Evolutionary conservation across 2,329 filamentous ascomycete genomes (phyloP), one percentile per base, ranked within the genome.

Genomic region (Passalora sequoiae): DNA sequence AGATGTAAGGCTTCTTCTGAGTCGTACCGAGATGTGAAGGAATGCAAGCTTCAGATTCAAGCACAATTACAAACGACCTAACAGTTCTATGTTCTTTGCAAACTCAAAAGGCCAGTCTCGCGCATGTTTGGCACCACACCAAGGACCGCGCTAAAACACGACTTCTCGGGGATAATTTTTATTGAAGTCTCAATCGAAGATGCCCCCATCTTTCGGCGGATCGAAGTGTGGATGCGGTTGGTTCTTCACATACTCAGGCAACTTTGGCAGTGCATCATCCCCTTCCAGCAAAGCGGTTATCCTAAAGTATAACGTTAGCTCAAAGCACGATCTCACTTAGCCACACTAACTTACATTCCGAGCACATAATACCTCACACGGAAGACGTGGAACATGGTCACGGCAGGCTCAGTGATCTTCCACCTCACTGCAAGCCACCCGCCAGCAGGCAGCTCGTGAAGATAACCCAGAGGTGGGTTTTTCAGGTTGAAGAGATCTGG

Each of bases 341-440:
- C 8, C 4, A 19, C 4, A 3, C 15, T 22, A 12, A 53, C 45
- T 43, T 47, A 49, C 50, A 53, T 53, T 9, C 50, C 52, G 27
- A 51, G 43, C 3, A 55, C 48, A 13, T 49, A 50, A 31, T 55
- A 46, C 29, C 38, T 46, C 21, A 50, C 52, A 2, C 38, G 32
- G 20, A 49, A 51, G 3, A 40, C 48, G 27, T 53, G 45, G 24
- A 55, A 48, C 50, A 55, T 53, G 6, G 47, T 55, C 36, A 44
- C 47, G 8, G 52, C 47, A 13, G 50, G 40, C 37, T 47, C 42
- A 21, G 39, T 42, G 3, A 53, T 46, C 33, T 44, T 43, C 52
- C 52, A 55, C 13, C 52, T 27, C 29, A 53, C 8, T 9, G 44
- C 47, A 29, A 53, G 13, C 50, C 50, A 53, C 13, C 52, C 52